phyloP scores from a whole-genome alignment of 257 asterid genomes.

The Apocynum venetum region DNA sequence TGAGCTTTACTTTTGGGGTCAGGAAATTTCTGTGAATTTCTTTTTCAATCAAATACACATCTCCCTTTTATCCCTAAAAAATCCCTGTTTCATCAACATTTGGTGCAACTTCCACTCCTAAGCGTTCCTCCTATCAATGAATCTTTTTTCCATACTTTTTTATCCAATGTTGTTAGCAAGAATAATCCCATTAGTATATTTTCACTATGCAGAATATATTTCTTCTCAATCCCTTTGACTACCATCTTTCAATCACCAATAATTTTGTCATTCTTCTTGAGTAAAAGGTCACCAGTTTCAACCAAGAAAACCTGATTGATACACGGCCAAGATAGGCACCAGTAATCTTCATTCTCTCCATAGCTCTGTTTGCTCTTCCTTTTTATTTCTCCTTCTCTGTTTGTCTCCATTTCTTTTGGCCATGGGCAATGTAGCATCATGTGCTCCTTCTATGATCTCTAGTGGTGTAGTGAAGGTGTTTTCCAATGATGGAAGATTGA shows the following conservation, averaged over 20 bases:
- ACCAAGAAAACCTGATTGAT: not conserved
- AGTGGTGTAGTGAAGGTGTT: conserved; percentile 38
- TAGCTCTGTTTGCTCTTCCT: not conserved
- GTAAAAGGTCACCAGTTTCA: not conserved
- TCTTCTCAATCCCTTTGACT: conserved; percentile 4
- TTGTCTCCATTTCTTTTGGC: not conserved
- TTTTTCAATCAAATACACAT: conserved; percentile 15
- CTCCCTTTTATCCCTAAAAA: conserved; percentile 10
- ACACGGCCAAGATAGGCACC: not conserved
- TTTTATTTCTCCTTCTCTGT: not conserved
- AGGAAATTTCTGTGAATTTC: conserved; percentile 7
- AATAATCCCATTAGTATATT: conserved; percentile 1
- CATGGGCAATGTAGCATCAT: conserved; percentile 68
- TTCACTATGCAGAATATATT: not conserved
- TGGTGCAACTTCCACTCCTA: conserved; percentile 12
- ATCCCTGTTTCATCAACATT: conserved; percentile 16
- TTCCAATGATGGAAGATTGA: conserved; percentile 41
- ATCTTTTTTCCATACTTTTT: not conserved
- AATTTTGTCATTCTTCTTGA: not conserved
- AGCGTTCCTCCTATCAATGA: not conserved
- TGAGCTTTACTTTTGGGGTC: conserved; percentile 6
- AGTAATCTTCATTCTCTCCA: not conserved
- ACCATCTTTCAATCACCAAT: not conserved
- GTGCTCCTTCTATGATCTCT: conserved; percentile 54
- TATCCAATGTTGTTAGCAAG: not conserved